Conservation (phyloP, 1,284 basidiomycete genomes). For the Ustilago cynodontis region DNA sequence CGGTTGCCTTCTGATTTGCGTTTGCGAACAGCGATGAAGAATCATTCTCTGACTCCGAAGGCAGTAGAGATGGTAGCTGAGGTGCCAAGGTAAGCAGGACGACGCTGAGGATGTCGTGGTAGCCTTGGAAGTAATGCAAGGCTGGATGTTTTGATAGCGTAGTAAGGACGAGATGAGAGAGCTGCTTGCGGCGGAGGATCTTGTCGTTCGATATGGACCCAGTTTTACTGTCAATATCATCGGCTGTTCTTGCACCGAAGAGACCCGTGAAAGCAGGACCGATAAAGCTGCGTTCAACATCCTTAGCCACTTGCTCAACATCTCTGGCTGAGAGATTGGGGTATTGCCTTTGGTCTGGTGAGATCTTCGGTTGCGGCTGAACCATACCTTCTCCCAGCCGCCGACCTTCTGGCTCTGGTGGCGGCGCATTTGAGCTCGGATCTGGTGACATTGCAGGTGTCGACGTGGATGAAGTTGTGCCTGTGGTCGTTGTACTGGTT, state of each 20-base stretch:
- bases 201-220: not conserved
- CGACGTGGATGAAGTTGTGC: not conserved
- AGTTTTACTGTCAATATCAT: not conserved
- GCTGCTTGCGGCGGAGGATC: slow-evolving; percentile 44
- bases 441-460: slow-evolving; percentile 6
- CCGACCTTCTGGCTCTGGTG: not conserved
- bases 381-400: not conserved
- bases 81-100: slow-evolving; percentile 78
- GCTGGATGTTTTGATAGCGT: slow-evolving; percentile 80
- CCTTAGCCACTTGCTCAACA: slow-evolving; percentile 63
- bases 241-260: not conserved
- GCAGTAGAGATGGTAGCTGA: not conserved
- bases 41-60: not conserved
- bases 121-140: slow-evolving; percentile 86
- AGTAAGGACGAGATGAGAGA: slow-evolving; percentile 72
- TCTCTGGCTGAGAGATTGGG: slow-evolving; percentile 46
- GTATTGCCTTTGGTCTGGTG: not conserved
- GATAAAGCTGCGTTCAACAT: slow-evolving; percentile 66
- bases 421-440: not conserved
- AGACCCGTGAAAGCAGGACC: slow-evolving; percentile 42
- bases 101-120: slow-evolving; percentile 91
- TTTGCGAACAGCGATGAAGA: slow-evolving; percentile 2
- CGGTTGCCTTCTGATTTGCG: slow-evolving; percentile 7
- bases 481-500: not conserved
- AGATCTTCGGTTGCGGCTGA: not conserved